Evolutionary conservation across 2,329 filamentous ascomycete genomes (phyloP).

Genomic region (Cercospora sp.): DNA sequence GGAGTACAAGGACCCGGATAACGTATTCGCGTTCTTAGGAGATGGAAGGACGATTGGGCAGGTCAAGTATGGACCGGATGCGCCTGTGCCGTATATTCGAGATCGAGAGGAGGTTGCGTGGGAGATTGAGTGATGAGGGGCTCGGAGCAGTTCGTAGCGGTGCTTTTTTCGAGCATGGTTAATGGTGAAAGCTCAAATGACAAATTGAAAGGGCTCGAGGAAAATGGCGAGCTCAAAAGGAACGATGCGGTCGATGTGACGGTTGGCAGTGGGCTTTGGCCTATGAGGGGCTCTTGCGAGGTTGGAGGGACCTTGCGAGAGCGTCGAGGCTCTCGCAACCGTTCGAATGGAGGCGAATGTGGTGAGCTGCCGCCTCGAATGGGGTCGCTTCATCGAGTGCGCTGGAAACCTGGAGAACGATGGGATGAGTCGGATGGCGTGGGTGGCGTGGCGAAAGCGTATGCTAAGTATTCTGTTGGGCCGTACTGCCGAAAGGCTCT

Average conservation of each 20-base stretch:
- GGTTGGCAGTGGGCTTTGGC: too few relatives aligned
- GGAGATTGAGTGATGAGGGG: slow-evolving; percentile 24
- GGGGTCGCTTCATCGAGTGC: background rate
- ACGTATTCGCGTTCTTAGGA: slow-evolving; percentile 51
- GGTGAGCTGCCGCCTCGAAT: background rate
- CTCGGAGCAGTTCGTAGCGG: too few relatives aligned
- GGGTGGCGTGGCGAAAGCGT: background rate
- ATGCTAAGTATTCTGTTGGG: background rate
- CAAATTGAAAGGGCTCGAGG: too few relatives aligned
- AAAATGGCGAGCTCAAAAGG: too few relatives aligned
- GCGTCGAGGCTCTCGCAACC: too few relatives aligned
- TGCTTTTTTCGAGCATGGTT: too few relatives aligned
- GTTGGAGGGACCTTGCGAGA: too few relatives aligned
- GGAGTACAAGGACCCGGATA: slow-evolving; percentile 44
- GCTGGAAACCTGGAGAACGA: background rate
- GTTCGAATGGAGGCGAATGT: too few relatives aligned
- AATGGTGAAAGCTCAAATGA: too few relatives aligned
- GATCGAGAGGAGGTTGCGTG: slow-evolving; percentile 21
- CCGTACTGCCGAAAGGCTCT: background rate
- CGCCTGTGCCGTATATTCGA: slow-evolving; percentile 27
- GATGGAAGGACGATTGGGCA: slow-evolving; percentile 46
- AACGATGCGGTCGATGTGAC: too few relatives aligned
- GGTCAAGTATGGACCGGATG: slow-evolving; percentile 27
- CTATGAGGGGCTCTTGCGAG: too few relatives aligned
- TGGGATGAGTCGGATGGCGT: background rate